phyloP scores from a whole-genome alignment of 2,329 filamentous ascomycete genomes.

The Eutypella sp. region DNA sequence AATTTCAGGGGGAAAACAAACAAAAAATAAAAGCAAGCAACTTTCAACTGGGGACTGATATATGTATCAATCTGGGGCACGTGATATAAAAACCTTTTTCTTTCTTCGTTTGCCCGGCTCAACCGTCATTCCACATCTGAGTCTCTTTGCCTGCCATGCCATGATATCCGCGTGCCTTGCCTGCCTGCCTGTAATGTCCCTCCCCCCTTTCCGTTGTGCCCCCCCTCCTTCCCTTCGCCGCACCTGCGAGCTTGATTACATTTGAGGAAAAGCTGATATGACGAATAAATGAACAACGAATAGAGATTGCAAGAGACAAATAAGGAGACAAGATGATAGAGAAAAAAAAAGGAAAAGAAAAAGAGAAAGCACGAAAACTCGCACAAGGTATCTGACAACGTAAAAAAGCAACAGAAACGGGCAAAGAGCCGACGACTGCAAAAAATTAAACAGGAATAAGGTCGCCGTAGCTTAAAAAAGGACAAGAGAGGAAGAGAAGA shows the following conservation, averaged over 20 bases:
- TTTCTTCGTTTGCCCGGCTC: conserved; percentile 9
- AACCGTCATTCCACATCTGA: conserved; percentile 8
- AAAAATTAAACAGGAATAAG: conserved; percentile 37
- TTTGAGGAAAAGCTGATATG: conserved; percentile 8
- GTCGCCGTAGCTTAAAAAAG: conserved; percentile 43
- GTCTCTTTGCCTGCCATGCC: too few relatives aligned
- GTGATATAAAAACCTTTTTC: conserved; percentile 13
- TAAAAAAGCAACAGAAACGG: conserved; percentile 19
- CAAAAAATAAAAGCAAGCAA: conserved; percentile 5
- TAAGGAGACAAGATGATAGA: conserved; percentile 8
- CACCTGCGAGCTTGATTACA: conserved; percentile 21
- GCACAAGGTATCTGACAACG: conserved; percentile 55
- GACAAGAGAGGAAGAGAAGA: conserved; percentile 41
- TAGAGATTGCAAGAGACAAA: too few relatives aligned
- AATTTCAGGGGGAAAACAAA: too few relatives aligned
- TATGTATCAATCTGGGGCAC: conserved; percentile 24
- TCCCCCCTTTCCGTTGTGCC: too few relatives aligned
- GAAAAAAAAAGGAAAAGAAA: conserved; percentile 13
- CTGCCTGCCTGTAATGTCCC: too few relatives aligned
- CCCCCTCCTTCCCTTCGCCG: conserved; percentile 8
- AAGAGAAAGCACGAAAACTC: conserved; percentile 38
- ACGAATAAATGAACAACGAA: background rate
- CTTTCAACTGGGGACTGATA: too few relatives aligned
- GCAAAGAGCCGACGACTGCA: conserved; percentile 24
- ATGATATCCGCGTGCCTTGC: too few relatives aligned